Conservation (phyloP, 495 filamentous ascomycete species). For the Penicillium cinerascens region DNA sequence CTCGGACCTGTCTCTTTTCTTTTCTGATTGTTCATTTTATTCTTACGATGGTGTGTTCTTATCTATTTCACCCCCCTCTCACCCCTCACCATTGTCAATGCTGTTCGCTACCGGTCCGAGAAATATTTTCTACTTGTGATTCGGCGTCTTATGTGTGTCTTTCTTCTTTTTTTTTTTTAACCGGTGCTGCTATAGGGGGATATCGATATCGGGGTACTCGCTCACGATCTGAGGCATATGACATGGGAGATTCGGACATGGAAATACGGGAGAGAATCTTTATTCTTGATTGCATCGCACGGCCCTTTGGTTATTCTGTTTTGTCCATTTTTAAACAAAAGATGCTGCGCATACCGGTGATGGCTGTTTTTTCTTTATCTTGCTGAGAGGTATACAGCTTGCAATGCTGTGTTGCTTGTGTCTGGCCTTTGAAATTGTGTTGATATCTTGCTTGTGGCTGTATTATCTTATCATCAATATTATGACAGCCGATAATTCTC, state of each 20-base stretch:
- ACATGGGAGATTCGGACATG: conserved; percentile 20
- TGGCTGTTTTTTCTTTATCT: conserved; percentile 24
- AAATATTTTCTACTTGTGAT: neutral
- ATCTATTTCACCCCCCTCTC: conserved; percentile 9
- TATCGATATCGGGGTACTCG: conserved; percentile 6
- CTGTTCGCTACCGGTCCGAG: conserved; percentile 11
- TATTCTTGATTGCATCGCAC: conserved; percentile 21
- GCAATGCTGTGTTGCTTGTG: conserved; percentile 22
- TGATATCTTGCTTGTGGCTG: conserved; percentile 23
- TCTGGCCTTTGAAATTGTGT: conserved; percentile 5
- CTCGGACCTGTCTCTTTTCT: conserved; percentile 19
- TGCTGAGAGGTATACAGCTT: conserved; percentile 28
- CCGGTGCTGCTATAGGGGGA: neutral
- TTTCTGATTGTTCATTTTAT: conserved; percentile 23
- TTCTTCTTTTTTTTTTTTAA: conserved; percentile 11
- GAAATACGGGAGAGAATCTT: conserved; percentile 21
- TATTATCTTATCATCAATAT: neutral
- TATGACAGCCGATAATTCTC: neutral
- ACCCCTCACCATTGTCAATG: conserved; percentile 20
- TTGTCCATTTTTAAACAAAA: conserved; percentile 15
- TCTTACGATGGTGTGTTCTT: conserved; percentile 22
- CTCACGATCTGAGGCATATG: conserved; percentile 25
- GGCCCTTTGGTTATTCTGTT: conserved; percentile 21
- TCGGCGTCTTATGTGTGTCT: conserved; percentile 21
- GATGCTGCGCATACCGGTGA: conserved; percentile 15